Evolutionary conservation across 345 rosid species (phyloP), one percentile per base, ranked within the genome.

Genomic region (Eucalyptus guilfoylei): DNA sequence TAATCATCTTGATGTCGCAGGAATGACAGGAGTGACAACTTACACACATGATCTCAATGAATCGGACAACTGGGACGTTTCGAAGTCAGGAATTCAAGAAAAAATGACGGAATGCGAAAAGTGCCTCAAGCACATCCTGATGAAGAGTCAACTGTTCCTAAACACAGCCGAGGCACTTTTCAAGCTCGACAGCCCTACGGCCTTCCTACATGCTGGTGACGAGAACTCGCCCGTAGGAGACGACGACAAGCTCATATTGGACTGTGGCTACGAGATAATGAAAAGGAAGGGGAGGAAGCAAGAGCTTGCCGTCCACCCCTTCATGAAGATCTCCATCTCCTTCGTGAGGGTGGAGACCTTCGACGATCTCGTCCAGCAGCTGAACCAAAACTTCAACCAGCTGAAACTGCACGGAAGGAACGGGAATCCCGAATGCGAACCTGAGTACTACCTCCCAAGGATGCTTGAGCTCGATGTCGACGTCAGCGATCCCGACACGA

Each of bases 191-290:
- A 95, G 94, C 88, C 96, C 97, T 76, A 89, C 3, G 91, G 80
- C 19, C 90, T 45, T 85, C 87, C 72, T 91, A 19, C 37, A 4
- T 47, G 8, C 60, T 93, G 14, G 64, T 17, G 32, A 86, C 17
- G 45, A 54, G 45, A 49, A 34, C 47, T 42, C 2, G 7, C 44
- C 80, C 21, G 93, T 92, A 49, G 92, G 92, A 49, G 92, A 93
- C 89, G 93, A 94, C 62, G 93, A 92, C 93, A 97, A 93, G 86
- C 94, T 95, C 87, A 72, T 90, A 85, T 86, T 95, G 44, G 99
- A 97, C 90, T 95, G 98, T 26, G 97, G 97, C 81, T 96, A 95
- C 26, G 99, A 98, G 89, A 83, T 98, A 88, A 95, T 95, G 97
- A 98, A 92, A 92, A 92, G 98, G 87, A 96, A 93, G 89, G 98